Conservation (phyloP, 78 protist genomes). For the Anaeramoeba ignava region DNA sequence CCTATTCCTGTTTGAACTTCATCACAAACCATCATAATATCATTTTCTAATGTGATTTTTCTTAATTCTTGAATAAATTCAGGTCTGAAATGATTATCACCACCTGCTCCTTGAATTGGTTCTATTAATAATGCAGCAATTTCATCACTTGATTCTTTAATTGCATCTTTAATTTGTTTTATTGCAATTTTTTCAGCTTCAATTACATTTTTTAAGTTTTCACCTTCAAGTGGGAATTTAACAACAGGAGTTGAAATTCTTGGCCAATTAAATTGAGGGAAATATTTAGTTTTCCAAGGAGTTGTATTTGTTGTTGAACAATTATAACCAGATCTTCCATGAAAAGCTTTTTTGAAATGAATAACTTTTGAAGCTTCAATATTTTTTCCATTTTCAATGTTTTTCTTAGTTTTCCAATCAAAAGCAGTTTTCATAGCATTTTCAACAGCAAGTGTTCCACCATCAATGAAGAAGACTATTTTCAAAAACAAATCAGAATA, state of each 20-base stretch:
- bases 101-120: constrained; percentile 2
- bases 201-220: neutral
- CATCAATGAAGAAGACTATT: neutral
- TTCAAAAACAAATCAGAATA: too few relatives aligned
- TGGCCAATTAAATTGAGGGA: neutral
- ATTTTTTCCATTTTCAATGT: neutral
- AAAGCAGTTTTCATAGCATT: neutral
- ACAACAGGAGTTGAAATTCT: neutral
- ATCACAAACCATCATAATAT: neutral
- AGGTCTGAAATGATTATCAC: neutral
- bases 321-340: neutral
- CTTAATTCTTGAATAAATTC: neutral
- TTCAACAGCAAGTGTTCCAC: constrained; percentile 1
- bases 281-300: neutral
- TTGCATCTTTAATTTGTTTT: neutral
- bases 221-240: neutral
- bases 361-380: neutral
- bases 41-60: neutral
- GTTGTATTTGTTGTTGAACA: neutral
- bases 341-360: neutral
- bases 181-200: neutral
- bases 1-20: constrained; percentile 1
- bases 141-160: neutral
- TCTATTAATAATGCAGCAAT: neutral
- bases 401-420: neutral